A percentile compares a stretch with the other conserved stretches of the same genome.
These are phyloP conservation scores for Helichrysum umbraculigerum DNA, from an alignment of 129 eudicot genomes.

Conservation along the genomic window DNA sequence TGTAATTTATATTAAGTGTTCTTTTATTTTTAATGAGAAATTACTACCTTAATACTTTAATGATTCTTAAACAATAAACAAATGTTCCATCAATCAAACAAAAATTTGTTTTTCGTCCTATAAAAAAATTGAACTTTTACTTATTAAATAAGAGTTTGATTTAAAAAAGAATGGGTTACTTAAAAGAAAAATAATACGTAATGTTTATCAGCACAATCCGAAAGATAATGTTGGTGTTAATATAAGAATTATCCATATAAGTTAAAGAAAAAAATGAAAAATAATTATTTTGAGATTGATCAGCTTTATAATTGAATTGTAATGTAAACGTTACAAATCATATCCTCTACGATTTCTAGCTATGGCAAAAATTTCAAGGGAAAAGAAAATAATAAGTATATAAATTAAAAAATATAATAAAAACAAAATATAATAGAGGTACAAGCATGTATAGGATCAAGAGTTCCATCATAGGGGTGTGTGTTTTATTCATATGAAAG, in stretches of 20 bases:
- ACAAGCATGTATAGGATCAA: constrained; percentile 21
- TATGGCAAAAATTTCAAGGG: background rate
- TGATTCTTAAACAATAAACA: background rate
- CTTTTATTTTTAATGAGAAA: background rate
- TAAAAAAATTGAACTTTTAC: background rate
- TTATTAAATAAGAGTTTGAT: background rate
- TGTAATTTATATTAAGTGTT: constrained; percentile 2
- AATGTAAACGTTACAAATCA: no score
- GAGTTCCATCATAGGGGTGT: constrained; percentile 25
- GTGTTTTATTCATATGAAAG: constrained; percentile 25
- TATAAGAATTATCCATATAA: no score
- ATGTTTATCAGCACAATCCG: no score
- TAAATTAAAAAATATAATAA: background rate
- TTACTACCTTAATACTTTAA: no score
- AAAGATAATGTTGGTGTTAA: no score
- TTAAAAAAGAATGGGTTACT: no score
- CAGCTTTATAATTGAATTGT: no score
- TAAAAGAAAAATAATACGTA: no score
- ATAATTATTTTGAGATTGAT: no score
- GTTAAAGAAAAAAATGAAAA: no score
- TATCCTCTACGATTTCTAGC: no score
- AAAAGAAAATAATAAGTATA: background rate
- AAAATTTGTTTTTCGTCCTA: background rate
- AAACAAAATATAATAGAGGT: constrained; percentile 4
- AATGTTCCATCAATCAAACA: constrained; percentile 7